Conservation (phyloP, 768 basidiomycete genomes). For the Termitomyces sp. region DNA sequence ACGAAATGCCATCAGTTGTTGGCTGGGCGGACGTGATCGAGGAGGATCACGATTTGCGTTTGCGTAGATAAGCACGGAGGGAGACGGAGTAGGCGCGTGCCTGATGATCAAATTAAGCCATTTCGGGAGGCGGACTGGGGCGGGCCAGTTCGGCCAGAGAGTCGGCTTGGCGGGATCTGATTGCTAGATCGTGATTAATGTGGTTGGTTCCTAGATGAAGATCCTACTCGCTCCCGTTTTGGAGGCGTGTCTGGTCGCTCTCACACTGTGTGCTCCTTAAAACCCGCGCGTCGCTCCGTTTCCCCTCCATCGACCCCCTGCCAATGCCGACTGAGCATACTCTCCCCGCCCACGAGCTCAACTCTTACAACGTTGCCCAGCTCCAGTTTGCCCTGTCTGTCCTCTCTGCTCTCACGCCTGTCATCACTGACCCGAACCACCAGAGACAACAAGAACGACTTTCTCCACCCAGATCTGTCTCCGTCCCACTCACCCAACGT, state of each 20-base stretch:
- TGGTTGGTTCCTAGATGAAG: conserved; percentile 20
- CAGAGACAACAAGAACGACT: conserved; percentile 42
- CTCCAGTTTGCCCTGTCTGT: conserved; percentile 53
- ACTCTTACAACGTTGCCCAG: conserved; percentile 62
- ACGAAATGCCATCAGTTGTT: conserved; percentile 75
- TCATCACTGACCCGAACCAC: conserved; percentile 22
- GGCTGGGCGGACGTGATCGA: no score
- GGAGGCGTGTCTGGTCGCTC: no score
- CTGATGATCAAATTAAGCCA: conserved; percentile 21
- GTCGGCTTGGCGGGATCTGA: conserved; percentile 6
- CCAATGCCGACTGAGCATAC: conserved; percentile 60
- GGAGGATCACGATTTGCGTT: conserved; percentile 20
- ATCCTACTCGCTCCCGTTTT: conserved; percentile 19
- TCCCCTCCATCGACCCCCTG: conserved; percentile 10
- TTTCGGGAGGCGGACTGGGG: neutral
- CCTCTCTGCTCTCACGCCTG: no score
- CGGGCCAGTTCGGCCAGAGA: conserved; percentile 3
- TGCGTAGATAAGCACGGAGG: conserved; percentile 8
- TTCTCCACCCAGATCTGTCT: conserved; percentile 31
- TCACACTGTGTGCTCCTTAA: conserved; percentile 20
- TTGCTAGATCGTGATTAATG: neutral
- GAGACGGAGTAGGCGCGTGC: no score
- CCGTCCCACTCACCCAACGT: conserved; percentile 41
- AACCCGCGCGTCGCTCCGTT: conserved; percentile 16
- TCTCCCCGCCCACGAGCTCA: conserved; percentile 37